Conservation (phyloP, 192 early-diverging fungal species). For the Jimgerdemannia lactiflua region DNA sequence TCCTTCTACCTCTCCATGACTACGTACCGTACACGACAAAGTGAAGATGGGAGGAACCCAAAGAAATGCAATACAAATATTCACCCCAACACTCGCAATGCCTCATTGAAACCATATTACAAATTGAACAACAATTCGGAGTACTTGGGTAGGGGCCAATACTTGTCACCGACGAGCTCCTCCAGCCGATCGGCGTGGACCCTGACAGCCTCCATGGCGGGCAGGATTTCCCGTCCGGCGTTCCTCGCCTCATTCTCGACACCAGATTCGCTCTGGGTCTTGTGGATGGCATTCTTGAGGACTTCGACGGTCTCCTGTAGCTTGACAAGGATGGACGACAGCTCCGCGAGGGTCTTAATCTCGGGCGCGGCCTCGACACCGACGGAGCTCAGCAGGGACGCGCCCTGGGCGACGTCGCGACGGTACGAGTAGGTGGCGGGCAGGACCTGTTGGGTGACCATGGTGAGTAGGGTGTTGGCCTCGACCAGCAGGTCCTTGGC, state of each 20-base stretch:
- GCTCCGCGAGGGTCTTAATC: slow-evolving; percentile 58
- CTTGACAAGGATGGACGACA: slow-evolving; percentile 56
- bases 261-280: slow-evolving; percentile 59
- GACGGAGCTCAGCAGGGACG: slow-evolving; percentile 67
- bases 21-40: too few relatives aligned
- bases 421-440: slow-evolving; percentile 89
- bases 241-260: slow-evolving; percentile 60
- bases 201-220: slow-evolving; percentile 72
- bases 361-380: slow-evolving; percentile 64
- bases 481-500: slow-evolving; percentile 96
- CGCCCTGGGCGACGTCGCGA: slow-evolving; percentile 79
- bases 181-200: slow-evolving; percentile 74
- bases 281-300: slow-evolving; percentile 53
- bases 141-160: slow-evolving; percentile 98
- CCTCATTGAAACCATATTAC: slow-evolving; percentile 18
- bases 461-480: slow-evolving; percentile 80
- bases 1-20: too few relatives aligned
- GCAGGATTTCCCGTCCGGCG: slow-evolving; percentile 59
- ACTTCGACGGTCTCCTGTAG: slow-evolving; percentile 55
- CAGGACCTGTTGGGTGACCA: slow-evolving; percentile 83
- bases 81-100: too few relatives aligned
- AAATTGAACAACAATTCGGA: slow-evolving; percentile 83
- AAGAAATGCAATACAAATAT: too few relatives aligned
- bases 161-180: slow-evolving; percentile 81
- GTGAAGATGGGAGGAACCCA: too few relatives aligned